These are phyloP conservation scores for Dipteronia sinensis DNA, from an alignment of 345 rosid genomes.

Conservation along the genomic window DNA sequence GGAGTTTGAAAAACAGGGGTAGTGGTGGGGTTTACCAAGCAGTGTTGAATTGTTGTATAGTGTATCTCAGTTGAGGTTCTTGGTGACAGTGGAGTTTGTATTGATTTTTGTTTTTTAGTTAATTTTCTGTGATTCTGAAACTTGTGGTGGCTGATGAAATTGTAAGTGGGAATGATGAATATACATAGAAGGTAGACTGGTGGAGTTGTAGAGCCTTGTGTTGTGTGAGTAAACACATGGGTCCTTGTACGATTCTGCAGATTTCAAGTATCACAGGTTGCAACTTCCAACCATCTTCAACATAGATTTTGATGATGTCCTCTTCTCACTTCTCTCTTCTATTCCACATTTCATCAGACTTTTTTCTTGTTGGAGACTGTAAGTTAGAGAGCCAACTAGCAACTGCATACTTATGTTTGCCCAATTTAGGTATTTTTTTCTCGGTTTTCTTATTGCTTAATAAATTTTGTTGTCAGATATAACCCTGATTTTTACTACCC, in stretches of 20 bases:
- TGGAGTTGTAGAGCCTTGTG: no score
- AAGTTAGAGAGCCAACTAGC: no score
- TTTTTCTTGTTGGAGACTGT: background rate
- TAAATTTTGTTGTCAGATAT: no score
- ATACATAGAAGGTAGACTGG: no score
- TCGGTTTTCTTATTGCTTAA: no score
- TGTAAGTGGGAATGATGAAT: constrained; percentile 25
- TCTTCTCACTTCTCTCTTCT: background rate
- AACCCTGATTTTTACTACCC: no score
- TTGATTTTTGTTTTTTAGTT: background rate
- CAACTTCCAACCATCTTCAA: constrained; percentile 16
- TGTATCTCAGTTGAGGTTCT: constrained; percentile 20
- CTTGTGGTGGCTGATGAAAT: constrained; percentile 11
- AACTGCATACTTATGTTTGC: no score
- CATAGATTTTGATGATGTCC: constrained; percentile 26
- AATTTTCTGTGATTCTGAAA: background rate
- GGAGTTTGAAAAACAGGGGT: background rate
- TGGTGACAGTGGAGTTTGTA: constrained; percentile 10
- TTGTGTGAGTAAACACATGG: no score
- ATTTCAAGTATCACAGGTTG: constrained; percentile 13
- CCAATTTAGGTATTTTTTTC: no score
- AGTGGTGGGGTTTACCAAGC: background rate
- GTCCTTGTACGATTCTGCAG: constrained; percentile 23
- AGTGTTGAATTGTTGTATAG: constrained; percentile 18
- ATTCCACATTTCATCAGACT: background rate